Base-by-base conservation (phyloP, 169 alveolate species). In the Prorocentrum cordatum region DNA sequence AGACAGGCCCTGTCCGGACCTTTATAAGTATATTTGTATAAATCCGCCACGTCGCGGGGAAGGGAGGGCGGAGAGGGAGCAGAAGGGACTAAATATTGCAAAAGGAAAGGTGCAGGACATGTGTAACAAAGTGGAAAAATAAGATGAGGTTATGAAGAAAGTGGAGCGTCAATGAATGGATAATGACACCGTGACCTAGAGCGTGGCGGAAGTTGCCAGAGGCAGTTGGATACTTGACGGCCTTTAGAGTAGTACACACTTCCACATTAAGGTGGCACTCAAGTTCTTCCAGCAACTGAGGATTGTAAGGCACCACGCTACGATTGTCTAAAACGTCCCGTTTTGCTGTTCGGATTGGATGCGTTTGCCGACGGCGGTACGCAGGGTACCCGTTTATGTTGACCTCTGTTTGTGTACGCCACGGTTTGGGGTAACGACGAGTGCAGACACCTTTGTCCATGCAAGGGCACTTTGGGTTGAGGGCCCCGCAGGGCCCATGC, bases 281-380 rank as follows among this genome's bases (percentile, higher is more conserved):
- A n/a, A n/a, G n/a, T n/a, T 36, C 1, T 12, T 26, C 29, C n/a
- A 29, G 10, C 20, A 66, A 26, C 47, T 33, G 27, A 4, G 58
- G 58, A 33, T 47, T 36, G 39, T 70, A 39, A 9, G 82, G 82
- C 27, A 70, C 82, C 3, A 70, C 82, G 62, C 82, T 36, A 2
- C 31, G 58, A 39, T 70, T 70, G 61, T 42, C 50, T 2, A 70
- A 2, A 3, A 3, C 20, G 38, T 22, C 38, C 7, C 64, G 29
- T 26, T 22, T 50, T 14, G 20, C 64, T 42, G 9, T 16, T 42
- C n/a, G 9, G n/a, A 4, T 18, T 42, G 54, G 54, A 42, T 42
- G 9, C 54, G 54, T 9, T 9, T 9, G 54, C 29, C 64, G 64
- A 26, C 64, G 64, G 7, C 64, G 64, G n/a, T 50, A 50, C 26